Base-by-base conservation (phyloP, 441 rosid species). In the Pelargonium myrrhifolium region DNA sequence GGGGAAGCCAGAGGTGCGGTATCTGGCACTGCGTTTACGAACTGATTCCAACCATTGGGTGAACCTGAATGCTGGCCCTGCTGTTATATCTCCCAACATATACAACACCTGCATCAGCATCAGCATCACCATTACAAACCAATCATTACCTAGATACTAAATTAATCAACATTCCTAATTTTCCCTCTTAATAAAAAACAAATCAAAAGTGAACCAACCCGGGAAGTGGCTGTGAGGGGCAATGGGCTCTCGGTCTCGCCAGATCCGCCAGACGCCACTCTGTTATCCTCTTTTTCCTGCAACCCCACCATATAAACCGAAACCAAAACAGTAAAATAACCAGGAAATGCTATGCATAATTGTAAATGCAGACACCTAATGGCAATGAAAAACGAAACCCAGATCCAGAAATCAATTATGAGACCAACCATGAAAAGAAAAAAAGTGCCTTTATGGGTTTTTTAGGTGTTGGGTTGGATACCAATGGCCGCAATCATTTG, bases 21-120 rank as follows among this genome's bases (percentile, higher is more conserved):
- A 72, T 71, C 75, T 77, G 75, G 82, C 87, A 69, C 93, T 95
- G 42, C 99, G 89, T 77, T 86, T 95, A 85, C 97, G 98, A 77
- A 92, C 99, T 80, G 85, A 80, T 77, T 92, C 97, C 86, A 95
- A 82, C 99, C 99, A 95, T 88, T 92, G 97, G 17, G 88, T 77
- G 79, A 92, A 90, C 75, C 93, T 75, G 83, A 80, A 77, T 59
- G 96, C 96, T 60, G 98, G 85, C 70, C 90, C 94, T 9, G 94
- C 78, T 9, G 99, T 84, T 68, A 95, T 85, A 65, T 95, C 99
- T 82, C 99, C 99, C 92, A 95, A 84, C 97, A 92, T 89, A 83
- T 86, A 89, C 92, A 95, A 75, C 2, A 92, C 90, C 99, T 95
- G 55, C 55, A 47, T n/a, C n/a, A n/a, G n/a, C n/a, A 43, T 43